Evolutionary conservation across 495 filamentous ascomycete genomes (phyloP).

Genomic region (Penicillium odoratum): DNA sequence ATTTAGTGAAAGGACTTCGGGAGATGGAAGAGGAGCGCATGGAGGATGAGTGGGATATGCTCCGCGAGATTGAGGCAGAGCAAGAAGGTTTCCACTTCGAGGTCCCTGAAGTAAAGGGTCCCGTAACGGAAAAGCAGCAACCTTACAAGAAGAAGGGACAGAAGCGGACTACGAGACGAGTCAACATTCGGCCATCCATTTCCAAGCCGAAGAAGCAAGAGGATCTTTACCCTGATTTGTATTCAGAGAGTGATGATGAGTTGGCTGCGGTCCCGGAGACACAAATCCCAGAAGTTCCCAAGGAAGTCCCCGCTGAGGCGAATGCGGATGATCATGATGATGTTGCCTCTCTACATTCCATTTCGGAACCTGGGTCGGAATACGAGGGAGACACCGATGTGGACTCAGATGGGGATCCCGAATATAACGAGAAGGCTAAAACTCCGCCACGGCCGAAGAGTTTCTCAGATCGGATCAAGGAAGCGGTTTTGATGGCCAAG

Average conservation of each 20-base stretch:
- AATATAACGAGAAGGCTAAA: conserved; percentile 31
- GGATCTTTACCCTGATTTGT: conserved; percentile 23
- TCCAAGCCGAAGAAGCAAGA: conserved; percentile 27
- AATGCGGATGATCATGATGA: conserved; percentile 29
- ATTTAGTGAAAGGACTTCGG: conserved; percentile 72
- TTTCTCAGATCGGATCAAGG: conserved; percentile 48
- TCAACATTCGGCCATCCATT: conserved; percentile 66
- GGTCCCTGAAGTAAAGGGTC: conserved; percentile 62
- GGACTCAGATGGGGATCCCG: conserved; percentile 31
- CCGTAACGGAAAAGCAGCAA: conserved; percentile 45
- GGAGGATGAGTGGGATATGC: conserved; percentile 78
- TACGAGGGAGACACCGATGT: conserved; percentile 26
- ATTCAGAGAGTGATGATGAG: conserved; percentile 34
- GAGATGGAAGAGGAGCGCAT: conserved; percentile 75
- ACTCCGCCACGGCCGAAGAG: conserved; percentile 31
- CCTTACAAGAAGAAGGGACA: conserved; percentile 90
- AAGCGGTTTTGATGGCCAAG: conserved; percentile 36
- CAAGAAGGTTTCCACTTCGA: conserved; percentile 40
- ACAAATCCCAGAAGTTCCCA: conserved; percentile 21
- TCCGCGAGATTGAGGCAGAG: conserved; percentile 75
- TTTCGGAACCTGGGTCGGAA: conserved; percentile 35
- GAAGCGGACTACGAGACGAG: conserved; percentile 78
- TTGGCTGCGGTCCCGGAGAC: conserved; percentile 35
- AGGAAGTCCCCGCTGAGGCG: conserved; percentile 15
- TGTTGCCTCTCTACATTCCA: conserved; percentile 32